These are phyloP conservation scores for Schizophyllum amplum DNA, from an alignment of 1,284 basidiomycete genomes.

Conservation along the genomic window DNA sequence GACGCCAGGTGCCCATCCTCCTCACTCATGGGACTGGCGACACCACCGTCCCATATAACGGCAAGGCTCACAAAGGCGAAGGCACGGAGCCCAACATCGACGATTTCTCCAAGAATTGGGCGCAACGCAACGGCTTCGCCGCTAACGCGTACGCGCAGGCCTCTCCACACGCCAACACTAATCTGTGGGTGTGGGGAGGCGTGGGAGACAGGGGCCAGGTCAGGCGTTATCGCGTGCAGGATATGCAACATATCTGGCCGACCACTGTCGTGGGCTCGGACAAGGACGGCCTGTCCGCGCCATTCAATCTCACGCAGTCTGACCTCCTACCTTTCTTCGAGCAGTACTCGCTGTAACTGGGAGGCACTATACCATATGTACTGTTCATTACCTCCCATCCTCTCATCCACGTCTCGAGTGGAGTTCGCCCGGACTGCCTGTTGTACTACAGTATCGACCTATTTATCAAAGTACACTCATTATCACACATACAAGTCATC, in stretches of 20 bases:
- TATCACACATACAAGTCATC: too few species aligned
- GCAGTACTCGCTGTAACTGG: neutral
- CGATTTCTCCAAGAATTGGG: conserved; percentile 6
- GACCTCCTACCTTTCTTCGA: conserved; percentile 10
- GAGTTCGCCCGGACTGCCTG: too few species aligned
- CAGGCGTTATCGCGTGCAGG: conserved; percentile 3
- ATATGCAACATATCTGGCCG: conserved; percentile 6
- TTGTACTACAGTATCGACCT: too few species aligned
- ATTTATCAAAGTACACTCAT: too few species aligned
- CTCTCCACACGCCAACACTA: neutral
- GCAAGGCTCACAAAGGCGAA: conserved; percentile 1
- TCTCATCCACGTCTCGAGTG: too few species aligned
- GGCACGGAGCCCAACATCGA: conserved; percentile 1
- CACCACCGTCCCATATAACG: conserved; percentile 5
- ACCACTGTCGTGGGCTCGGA: neutral
- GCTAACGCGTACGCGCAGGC: neutral
- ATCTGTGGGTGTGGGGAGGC: conserved; percentile 1
- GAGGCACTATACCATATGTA: too few species aligned
- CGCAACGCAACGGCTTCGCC: conserved; percentile 3
- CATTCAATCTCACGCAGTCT: conserved; percentile 7
- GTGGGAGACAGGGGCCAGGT: neutral
- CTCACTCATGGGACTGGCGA: conserved; percentile 8
- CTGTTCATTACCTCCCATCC: too few species aligned
- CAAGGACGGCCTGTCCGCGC: neutral
- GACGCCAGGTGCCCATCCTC: conserved; percentile 7